These are phyloP conservation scores for Microsporum ferrugineum DNA, from an alignment of 2,329 filamentous ascomycete species.

Conservation along the genomic window DNA sequence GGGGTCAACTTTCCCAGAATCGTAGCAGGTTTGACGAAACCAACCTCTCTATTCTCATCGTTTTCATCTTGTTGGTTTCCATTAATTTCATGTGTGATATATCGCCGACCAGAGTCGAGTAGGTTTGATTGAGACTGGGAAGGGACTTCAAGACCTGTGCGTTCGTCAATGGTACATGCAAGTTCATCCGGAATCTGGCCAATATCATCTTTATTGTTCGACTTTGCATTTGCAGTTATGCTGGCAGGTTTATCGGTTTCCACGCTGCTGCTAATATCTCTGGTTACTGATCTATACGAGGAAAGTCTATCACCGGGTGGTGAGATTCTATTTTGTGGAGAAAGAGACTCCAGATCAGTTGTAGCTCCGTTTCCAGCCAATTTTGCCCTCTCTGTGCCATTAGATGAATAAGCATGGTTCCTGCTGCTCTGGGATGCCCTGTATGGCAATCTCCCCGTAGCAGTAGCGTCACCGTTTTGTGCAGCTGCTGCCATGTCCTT, in stretches of 20 bases:
- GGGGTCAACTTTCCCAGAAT: conserved; percentile 56
- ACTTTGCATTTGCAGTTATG: not conserved
- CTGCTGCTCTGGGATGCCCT: not conserved
- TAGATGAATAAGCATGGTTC: not conserved
- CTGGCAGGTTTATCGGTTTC: not conserved
- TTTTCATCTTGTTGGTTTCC: not conserved
- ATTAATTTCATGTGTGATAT: not conserved
- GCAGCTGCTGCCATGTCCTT: conserved; percentile 22
- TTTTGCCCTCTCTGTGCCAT: not conserved
- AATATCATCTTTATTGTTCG: not conserved
- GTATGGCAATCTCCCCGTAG: not conserved
- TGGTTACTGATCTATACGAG: not conserved
- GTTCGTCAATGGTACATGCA: conserved; percentile 34
- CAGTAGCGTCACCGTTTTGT: conserved; percentile 19
- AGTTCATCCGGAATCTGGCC: conserved; percentile 22
- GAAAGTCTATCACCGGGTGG: not conserved
- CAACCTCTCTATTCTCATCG: not conserved
- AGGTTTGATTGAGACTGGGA: not conserved
- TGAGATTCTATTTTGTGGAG: not conserved
- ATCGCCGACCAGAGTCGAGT: not conserved
- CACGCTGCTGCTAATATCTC: not conserved
- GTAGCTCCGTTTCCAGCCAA: too few relatives aligned
- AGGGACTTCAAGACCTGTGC: conserved; percentile 26
- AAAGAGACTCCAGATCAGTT: not conserved
- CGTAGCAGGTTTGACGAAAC: conserved; percentile 27